Conservation (phyloP, 1,139 yeast genomes). For the Yamadazyma friedrichii region DNA sequence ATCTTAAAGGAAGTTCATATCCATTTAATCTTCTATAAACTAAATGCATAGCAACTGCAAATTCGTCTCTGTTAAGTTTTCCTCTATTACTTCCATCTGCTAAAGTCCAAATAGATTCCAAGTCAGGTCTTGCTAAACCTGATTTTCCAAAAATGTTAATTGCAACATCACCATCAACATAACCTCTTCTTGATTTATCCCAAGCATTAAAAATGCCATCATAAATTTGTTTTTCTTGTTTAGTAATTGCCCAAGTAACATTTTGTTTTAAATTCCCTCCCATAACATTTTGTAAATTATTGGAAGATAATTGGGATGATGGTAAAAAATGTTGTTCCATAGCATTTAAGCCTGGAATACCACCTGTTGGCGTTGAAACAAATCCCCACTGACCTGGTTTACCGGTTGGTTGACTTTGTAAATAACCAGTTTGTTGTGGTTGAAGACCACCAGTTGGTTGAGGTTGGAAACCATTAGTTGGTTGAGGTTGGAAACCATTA, state of each 20-base stretch:
- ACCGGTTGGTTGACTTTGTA: slow-evolving; percentile 61
- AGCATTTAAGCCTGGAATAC: slow-evolving; percentile 73
- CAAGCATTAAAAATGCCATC: slow-evolving; percentile 87
- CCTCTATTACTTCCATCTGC: slow-evolving; percentile 72
- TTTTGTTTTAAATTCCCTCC: slow-evolving; percentile 51
- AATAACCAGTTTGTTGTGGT: slow-evolving; percentile 43
- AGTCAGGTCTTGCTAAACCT: slow-evolving; percentile 79
- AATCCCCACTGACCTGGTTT: slow-evolving; percentile 84
- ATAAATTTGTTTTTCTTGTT: slow-evolving; percentile 82
- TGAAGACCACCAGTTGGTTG: slow-evolving; percentile 59
- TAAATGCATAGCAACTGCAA: slow-evolving; percentile 81
- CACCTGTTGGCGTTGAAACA: slow-evolving; percentile 69
- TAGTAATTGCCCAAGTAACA: slow-evolving; percentile 74
- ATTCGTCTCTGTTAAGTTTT: slow-evolving; percentile 72
- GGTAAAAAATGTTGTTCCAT: slow-evolving; percentile 81
- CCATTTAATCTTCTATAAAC: slow-evolving; percentile 76
- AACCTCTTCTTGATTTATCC: slow-evolving; percentile 70
- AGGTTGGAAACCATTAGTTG: slow-evolving; percentile 40
- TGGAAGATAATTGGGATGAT: slow-evolving; percentile 39
- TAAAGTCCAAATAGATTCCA: slow-evolving; percentile 88
- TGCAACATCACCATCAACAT: slow-evolving; percentile 77
- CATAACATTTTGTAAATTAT: slow-evolving; percentile 49
- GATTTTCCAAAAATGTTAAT: slow-evolving; percentile 87
- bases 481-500: slow-evolving; percentile 38
- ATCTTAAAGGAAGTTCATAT: slow-evolving; percentile 63